Conservation (phyloP, 805 yeast genomes). For the Teunomyces funiuensis region DNA sequence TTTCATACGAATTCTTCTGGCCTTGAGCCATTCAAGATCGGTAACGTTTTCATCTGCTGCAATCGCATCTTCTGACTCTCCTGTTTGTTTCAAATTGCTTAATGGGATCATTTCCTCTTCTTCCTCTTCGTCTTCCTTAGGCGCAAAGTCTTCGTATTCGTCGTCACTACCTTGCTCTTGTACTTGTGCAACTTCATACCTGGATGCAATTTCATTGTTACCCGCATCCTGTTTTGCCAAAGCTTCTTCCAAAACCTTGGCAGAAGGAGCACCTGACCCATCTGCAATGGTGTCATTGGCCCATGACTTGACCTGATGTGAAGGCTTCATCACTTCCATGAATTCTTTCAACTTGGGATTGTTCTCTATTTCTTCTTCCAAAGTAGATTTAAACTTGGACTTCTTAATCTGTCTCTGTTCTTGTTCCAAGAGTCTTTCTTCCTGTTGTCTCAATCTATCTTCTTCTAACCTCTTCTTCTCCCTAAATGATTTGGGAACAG, state of each 20-base stretch:
- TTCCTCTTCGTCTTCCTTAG: slow-evolving; percentile 30
- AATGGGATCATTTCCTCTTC: slow-evolving; percentile 50
- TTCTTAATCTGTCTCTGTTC: slow-evolving; percentile 38
- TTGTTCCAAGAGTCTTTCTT: slow-evolving; percentile 45
- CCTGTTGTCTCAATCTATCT: slow-evolving; percentile 38
- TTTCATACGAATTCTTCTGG: slow-evolving; percentile 67
- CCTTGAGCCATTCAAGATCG: slow-evolving; percentile 86
- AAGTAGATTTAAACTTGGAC: slow-evolving; percentile 29
- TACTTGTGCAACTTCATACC: slow-evolving; percentile 36
- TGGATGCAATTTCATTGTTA: slow-evolving; percentile 1
- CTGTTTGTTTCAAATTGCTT: slow-evolving; percentile 18
- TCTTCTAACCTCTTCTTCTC: slow-evolving; percentile 46
- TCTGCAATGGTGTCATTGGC: slow-evolving; percentile 57
- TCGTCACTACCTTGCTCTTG: slow-evolving; percentile 50
- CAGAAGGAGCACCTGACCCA: slow-evolving; percentile 46
- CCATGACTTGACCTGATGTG: slow-evolving; percentile 72
- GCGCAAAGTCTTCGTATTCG: slow-evolving; percentile 49
- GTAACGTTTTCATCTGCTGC: slow-evolving; percentile 56
- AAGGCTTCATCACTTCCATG: slow-evolving; percentile 79
- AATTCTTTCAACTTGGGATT: slow-evolving; percentile 76
- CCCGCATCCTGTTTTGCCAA: slow-evolving; percentile 26
- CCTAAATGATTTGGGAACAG: slow-evolving; percentile 61
- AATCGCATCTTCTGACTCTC: slow-evolving; percentile 13
- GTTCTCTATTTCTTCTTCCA: slow-evolving; percentile 61
- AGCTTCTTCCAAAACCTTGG: slow-evolving; percentile 44